Evolutionary conservation across 805 yeast genomes (phyloP).

Genomic region (Babjeviella inositovora): DNA sequence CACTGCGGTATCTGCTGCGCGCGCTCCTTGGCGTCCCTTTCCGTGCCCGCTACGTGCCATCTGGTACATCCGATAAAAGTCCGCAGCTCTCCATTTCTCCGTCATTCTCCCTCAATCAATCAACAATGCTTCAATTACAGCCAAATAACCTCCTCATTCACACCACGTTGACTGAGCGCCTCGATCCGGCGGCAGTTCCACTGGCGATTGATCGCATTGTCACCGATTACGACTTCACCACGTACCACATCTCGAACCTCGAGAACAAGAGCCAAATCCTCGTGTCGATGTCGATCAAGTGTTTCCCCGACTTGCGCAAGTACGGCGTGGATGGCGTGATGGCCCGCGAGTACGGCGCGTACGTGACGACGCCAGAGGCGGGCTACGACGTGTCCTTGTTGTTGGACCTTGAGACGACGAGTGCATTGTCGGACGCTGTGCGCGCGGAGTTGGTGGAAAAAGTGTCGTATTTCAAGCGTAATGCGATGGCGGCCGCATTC

Average conservation of each 20-base stretch:
- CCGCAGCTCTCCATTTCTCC: too few relatives aligned
- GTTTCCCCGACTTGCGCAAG: slow-evolving; percentile 56
- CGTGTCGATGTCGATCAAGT: slow-evolving; percentile 57
- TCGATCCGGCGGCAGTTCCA: slow-evolving; percentile 28
- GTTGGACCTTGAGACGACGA: slow-evolving; percentile 37
- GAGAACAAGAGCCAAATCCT: slow-evolving; percentile 50
- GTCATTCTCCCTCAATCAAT: too few relatives aligned
- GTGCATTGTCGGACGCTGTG: slow-evolving; percentile 14
- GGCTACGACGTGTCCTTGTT: slow-evolving; percentile 74
- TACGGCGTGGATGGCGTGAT: slow-evolving; percentile 50
- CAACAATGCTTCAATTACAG: slow-evolving; percentile 71
- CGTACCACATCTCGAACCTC: slow-evolving; percentile 85
- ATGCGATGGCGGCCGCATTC: slow-evolving; percentile 87
- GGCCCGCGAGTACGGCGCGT: slow-evolving; percentile 29
- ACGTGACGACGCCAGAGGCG: slow-evolving; percentile 35
- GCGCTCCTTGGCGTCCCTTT: too few relatives aligned
- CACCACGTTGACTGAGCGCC: slow-evolving; percentile 63
- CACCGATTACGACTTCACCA: slow-evolving; percentile 92
- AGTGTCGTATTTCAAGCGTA: slow-evolving; percentile 66
- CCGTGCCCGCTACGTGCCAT: too few relatives aligned
- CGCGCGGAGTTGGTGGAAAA: slow-evolving; percentile 37
- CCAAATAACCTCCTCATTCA: slow-evolving; percentile 72
- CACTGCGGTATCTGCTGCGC: too few relatives aligned
- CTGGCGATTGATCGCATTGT: slow-evolving; percentile 67
- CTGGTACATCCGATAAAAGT: too few relatives aligned